Percentiles rank a stretch among this genome's conserved stretches.
These are phyloP conservation scores for Gelatoporia subvermispora DNA, from an alignment of 768 basidiomycete genomes.

Conservation along the genomic window DNA sequence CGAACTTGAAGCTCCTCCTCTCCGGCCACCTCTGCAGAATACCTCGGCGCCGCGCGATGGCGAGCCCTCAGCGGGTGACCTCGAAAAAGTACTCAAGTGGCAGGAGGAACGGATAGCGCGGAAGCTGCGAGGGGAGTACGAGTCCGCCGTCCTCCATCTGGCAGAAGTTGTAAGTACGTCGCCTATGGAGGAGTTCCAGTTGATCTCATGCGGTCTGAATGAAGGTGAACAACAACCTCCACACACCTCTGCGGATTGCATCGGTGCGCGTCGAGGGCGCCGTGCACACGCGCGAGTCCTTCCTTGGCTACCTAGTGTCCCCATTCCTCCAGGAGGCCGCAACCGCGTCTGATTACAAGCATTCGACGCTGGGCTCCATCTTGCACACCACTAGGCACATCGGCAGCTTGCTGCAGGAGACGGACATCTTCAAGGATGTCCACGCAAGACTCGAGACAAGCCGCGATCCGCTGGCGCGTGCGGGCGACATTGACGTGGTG, in stretches of 20 bases:
- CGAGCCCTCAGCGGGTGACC: conserved; percentile 44
- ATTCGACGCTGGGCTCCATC: conserved; percentile 52
- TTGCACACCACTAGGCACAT: conserved; percentile 68
- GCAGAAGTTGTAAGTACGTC: conserved; percentile 51
- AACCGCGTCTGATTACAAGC: conserved; percentile 1
- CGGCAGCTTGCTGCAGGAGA: conserved; percentile 57
- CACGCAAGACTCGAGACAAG: conserved; percentile 59
- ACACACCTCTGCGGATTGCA: conserved; percentile 62
- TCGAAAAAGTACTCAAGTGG: conserved; percentile 62
- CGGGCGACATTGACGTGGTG: conserved; percentile 73
- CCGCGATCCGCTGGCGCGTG: conserved; percentile 44
- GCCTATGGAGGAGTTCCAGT: no score
- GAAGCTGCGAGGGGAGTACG: conserved; percentile 71
- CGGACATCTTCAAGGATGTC: conserved; percentile 73
- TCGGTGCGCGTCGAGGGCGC: conserved; percentile 83
- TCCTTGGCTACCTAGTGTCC: conserved; percentile 73
- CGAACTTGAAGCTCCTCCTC: conserved; percentile 22
- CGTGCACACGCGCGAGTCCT: conserved; percentile 64
- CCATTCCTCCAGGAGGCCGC: conserved; percentile 46
- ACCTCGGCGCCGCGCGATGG: conserved; percentile 50
- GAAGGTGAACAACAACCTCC: conserved; percentile 65
- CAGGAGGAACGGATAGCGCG: conserved; percentile 69
- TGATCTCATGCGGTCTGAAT: not conserved
- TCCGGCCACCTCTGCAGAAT: conserved; percentile 50
- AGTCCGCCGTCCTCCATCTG: conserved; percentile 59